Evolutionary conservation across 257 asterid genomes (phyloP).

Genomic region (Knoxia roxburghii): DNA sequence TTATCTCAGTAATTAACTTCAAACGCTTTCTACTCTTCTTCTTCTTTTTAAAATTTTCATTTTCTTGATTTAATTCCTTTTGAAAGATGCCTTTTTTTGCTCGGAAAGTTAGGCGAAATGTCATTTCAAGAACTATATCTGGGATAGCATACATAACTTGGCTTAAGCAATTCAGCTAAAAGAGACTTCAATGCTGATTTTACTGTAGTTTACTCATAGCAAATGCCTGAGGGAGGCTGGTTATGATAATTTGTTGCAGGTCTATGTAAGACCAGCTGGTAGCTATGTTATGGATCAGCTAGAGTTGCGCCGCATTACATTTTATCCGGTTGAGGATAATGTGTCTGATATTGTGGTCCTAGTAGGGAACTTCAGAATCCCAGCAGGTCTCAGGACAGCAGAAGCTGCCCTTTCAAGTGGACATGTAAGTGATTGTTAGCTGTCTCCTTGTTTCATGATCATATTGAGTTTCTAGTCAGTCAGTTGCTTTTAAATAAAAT

Average conservation of each 20-base stretch:
- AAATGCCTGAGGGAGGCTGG: constrained; percentile 3
- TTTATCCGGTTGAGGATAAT: constrained; percentile 49
- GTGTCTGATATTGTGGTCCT: constrained; percentile 73
- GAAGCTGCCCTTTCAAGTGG: constrained; percentile 72
- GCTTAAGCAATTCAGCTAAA: neutral
- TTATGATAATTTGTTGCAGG: constrained; percentile 35
- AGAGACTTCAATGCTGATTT: too few species aligned
- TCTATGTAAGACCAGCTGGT: constrained; percentile 96
- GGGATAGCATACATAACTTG: neutral
- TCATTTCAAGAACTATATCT: neutral
- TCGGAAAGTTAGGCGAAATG: neutral
- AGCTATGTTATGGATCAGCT: constrained; percentile 89
- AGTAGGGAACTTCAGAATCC: constrained; percentile 57
- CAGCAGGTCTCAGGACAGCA: constrained; percentile 81
- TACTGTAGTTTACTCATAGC: neutral
- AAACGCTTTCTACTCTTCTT: neutral
- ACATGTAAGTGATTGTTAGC: constrained; percentile 51
- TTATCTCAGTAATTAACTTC: constrained; percentile 52
- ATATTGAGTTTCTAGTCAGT: neutral
- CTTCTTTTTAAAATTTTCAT: neutral
- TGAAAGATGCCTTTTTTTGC: neutral
- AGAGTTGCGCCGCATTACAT: constrained; percentile 77
- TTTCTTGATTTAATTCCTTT: too few species aligned
- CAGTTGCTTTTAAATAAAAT: neutral
- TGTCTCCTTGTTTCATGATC: neutral